Percentiles rank a stretch among this genome's conserved stretches.
These are phyloP conservation scores for Thalassia testudinum DNA, from an alignment of 116 monocot genomes.

Conservation along the genomic window DNA sequence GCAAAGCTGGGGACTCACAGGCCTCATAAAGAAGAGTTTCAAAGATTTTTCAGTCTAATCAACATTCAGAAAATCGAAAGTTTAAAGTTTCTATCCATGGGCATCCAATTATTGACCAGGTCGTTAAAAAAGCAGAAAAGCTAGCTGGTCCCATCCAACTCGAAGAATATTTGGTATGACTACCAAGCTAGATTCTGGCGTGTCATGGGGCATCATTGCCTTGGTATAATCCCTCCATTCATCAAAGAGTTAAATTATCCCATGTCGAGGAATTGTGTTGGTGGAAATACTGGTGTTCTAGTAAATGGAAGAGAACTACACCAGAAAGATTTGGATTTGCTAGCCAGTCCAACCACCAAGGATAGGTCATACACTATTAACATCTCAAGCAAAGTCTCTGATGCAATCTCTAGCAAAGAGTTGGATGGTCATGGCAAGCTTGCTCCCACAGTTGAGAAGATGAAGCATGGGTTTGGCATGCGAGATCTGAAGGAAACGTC, in stretches of 20 bases:
- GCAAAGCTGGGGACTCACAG: conserved; percentile 36
- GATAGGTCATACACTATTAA: conserved; percentile 52
- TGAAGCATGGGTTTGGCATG: conserved; percentile 58
- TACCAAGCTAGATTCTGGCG: conserved; percentile 97
- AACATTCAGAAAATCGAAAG: conserved; percentile 28
- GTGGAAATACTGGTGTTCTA: conserved; percentile 53
- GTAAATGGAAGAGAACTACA: conserved; percentile 90
- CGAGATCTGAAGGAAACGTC: conserved; percentile 1
- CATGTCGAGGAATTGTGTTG: conserved; percentile 51
- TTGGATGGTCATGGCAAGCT: conserved; percentile 74
- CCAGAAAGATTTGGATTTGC: conserved; percentile 51
- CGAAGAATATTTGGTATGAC: conserved; percentile 90
- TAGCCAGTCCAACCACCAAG: conserved; percentile 19
- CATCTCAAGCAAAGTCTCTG: conserved; percentile 60
- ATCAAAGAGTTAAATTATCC: conserved; percentile 82
- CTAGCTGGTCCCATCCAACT: conserved; percentile 54
- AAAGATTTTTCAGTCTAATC: no score
- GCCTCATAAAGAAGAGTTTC: conserved; percentile 57
- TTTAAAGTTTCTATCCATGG: conserved; percentile 47
- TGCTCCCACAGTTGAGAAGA: conserved; percentile 71
- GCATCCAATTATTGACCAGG: conserved; percentile 38
- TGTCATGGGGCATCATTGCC: conserved; percentile 63
- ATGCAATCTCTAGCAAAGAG: conserved; percentile 62
- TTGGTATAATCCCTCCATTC: conserved; percentile 89
- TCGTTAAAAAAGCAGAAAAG: conserved; percentile 67